Percentiles rank a stretch among this genome's conserved stretches.
phyloP scores from a whole-genome alignment of 129 eudicot species.

The Solidago caesia region DNA sequence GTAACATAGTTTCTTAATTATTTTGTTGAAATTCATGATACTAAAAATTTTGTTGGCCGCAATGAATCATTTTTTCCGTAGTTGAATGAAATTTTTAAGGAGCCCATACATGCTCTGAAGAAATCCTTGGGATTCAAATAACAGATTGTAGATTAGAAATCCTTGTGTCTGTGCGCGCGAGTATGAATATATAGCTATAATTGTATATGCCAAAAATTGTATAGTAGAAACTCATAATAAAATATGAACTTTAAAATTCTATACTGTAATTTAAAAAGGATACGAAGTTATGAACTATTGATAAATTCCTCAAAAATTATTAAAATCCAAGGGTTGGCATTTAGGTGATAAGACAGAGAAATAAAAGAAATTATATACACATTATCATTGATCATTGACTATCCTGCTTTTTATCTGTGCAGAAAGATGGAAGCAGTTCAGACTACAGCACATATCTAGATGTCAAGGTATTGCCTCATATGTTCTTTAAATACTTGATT shows the following conservation, averaged over 20 bases:
- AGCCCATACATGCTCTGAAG: neutral
- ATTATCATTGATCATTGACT: constrained; percentile 3
- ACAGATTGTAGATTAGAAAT: too few species aligned
- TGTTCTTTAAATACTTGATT: neutral
- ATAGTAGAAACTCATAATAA: too few species aligned
- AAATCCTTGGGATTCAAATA: too few species aligned
- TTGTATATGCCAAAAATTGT: too few species aligned
- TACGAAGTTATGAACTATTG: neutral
- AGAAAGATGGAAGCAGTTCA: constrained; percentile 82
- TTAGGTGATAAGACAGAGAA: neutral
- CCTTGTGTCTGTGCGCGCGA: too few species aligned
- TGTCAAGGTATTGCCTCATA: constrained; percentile 60
- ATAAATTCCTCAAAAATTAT: neutral
- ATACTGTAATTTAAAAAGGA: neutral
- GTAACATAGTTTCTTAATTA: constrained; percentile 34
- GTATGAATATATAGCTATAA: neutral
- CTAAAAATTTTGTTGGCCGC: neutral
- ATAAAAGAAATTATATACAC: neutral
- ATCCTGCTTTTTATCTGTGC: constrained; percentile 29
- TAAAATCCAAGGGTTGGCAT: neutral
- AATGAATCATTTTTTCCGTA: neutral
- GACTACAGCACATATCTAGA: constrained; percentile 81
- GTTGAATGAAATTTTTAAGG: neutral
- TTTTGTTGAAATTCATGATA: neutral
- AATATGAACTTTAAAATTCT: neutral